Conservation (phyloP, 208 protist genomes). For the Sergeia podlipaevii region DNA sequence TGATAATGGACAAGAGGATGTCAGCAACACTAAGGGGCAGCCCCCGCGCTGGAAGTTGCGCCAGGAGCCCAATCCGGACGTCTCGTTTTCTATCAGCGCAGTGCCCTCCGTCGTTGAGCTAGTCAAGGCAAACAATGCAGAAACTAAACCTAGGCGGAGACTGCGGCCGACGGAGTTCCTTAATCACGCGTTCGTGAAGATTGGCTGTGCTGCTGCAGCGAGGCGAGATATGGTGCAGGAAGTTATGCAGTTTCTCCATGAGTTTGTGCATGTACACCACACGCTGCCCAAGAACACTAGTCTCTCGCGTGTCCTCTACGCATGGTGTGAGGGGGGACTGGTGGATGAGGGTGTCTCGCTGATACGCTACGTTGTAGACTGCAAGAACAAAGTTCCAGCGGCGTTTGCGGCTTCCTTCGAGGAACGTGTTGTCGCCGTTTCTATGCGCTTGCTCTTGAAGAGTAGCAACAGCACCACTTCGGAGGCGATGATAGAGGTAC, state of each 20-base stretch:
- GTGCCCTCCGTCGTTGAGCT: constrained; percentile 45
- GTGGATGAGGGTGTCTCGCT: constrained; percentile 24
- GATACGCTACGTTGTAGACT: constrained; percentile 21
- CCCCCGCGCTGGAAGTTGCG: too few relatives aligned
- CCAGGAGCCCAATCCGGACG: constrained; percentile 36
- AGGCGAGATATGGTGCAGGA: constrained; percentile 9
- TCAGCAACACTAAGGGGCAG: too few relatives aligned
- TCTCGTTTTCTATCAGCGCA: constrained; percentile 31
- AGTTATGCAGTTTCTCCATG: constrained; percentile 29
- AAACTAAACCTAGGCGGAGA: constrained; percentile 40
- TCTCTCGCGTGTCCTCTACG: constrained; percentile 59
- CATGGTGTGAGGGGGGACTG: constrained; percentile 30
- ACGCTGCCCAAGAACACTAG: constrained; percentile 49
- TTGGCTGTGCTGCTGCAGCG: constrained; percentile 25
- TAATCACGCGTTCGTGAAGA: constrained; percentile 47
- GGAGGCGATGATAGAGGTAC: constrained; percentile 19
- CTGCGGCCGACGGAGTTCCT: constrained; percentile 54
- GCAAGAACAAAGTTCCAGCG: constrained; percentile 8
- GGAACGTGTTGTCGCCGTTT: constrained; percentile 68
- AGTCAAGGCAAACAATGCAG: constrained; percentile 52
- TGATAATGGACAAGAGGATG: too few relatives aligned
- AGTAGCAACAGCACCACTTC: too few relatives aligned
- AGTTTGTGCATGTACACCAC: constrained; percentile 40
- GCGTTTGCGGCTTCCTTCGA: constrained; percentile 29
- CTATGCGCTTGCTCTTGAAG: constrained; percentile 50